Percentiles rank a stretch among this genome's conserved stretches.
Conservation (phyloP, 805 yeast species). For the Sugiyamaella floridensis region DNA sequence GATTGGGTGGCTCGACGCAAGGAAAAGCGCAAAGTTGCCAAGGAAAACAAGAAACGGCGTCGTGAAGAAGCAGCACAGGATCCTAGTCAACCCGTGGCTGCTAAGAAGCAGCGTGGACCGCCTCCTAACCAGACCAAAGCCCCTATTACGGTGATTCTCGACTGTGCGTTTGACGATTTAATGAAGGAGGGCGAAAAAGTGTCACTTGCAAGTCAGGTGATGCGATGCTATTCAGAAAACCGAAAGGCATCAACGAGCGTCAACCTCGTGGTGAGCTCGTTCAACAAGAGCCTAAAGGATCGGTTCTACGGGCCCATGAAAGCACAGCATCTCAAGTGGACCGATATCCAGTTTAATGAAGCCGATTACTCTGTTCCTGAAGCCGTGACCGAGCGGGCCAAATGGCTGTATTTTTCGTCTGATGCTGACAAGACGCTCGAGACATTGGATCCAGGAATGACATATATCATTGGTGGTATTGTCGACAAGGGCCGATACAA, state of each 20-base stretch:
- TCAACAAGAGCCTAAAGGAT: slow-evolving; percentile 55
- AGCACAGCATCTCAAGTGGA: slow-evolving; percentile 60
- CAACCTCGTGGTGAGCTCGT: slow-evolving; percentile 53
- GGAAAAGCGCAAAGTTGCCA: slow-evolving; percentile 44
- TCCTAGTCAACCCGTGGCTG: slow-evolving; percentile 14
- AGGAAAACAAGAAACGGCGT: slow-evolving; percentile 37
- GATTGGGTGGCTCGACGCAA: slow-evolving; percentile 48
- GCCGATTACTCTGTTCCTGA: slow-evolving; percentile 33
- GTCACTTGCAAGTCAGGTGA: slow-evolving; percentile 72
- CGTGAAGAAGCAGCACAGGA: slow-evolving; percentile 30
- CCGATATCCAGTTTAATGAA: slow-evolving; percentile 46
- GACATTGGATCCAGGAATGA: slow-evolving; percentile 56
- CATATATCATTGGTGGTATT: slow-evolving; percentile 90
- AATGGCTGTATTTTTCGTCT: slow-evolving; percentile 67
- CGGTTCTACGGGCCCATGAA: slow-evolving; percentile 60
- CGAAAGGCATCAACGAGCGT: slow-evolving; percentile 53
- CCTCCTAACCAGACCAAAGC: slow-evolving; percentile 25
- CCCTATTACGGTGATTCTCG: slow-evolving; percentile 58
- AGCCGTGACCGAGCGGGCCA: slow-evolving; percentile 28
- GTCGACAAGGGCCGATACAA: slow-evolving; percentile 93
- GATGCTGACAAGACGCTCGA: slow-evolving; percentile 71
- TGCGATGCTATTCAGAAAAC: slow-evolving; percentile 75
- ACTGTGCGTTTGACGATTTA: slow-evolving; percentile 83
- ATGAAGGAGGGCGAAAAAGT: slow-evolving; percentile 70
- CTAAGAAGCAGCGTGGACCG: slow-evolving; percentile 12